Base-by-base conservation (phyloP, 768 basidiomycete genomes). In the Coprinopsis marcescibilis region DNA sequence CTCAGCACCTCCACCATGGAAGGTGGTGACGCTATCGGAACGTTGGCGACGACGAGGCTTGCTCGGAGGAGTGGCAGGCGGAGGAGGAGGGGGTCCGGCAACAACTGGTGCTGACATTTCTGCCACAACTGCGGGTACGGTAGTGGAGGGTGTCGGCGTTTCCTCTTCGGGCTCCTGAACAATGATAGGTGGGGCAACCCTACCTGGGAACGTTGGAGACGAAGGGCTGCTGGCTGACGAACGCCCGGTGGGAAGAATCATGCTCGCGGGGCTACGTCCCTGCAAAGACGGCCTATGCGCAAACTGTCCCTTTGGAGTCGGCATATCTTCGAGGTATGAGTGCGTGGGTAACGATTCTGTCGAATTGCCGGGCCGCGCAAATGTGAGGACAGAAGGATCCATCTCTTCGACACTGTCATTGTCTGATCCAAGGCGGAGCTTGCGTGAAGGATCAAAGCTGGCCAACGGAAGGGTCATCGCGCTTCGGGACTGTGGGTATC, bases 1-100 rank as follows among this genome's bases (percentile, higher is more conserved):
- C 62, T 98, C 95, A 21, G 90, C 83, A 15, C 88, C 85, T 45
- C 77, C 79, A 33, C 77, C 80, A 43, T 79, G 77, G 72, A 79
- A 86, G 1, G 89, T 90, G 34, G 77, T 65, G 43, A 81, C 76
- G 54, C 70, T 73, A 51, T 72, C 73, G 20, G 67, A 66, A 50
- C 78, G 74, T 49, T 68, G 67, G 13, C 71, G 69, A 17, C 62
- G 62, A 24, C 48, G 48, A 26, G 40, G 27, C 4, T 35, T 46
- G 27, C 23, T 8, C 14, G 39, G 8, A n/a, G 38, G 14, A 48
- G 60, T 64, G 12, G 61, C 49, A 10, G 59, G 56, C 3, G 48
- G 14, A 25, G 53, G 47, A 3, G 56, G 49, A 32, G 52, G 47
- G 12, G 55, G 49, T 29, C 55, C 36, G 26, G 55, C 37, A 4